Evolutionary conservation across 495 filamentous ascomycete species (phyloP).

Genomic region (Trichodelitschia bisporula): DNA sequence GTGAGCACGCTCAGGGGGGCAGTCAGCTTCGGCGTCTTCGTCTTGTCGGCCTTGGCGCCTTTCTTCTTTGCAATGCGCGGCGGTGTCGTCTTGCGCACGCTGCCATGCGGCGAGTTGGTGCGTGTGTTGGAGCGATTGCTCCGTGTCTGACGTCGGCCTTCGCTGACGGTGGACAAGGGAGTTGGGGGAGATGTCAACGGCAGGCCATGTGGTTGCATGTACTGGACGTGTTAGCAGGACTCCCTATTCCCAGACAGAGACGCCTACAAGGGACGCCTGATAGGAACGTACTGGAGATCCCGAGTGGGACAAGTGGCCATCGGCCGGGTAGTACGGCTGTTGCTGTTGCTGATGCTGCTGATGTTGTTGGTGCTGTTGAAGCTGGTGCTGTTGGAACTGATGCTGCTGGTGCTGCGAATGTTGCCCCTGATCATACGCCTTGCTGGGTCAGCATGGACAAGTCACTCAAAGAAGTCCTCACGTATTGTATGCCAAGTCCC

Average conservation of each 20-base stretch:
- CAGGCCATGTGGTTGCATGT: constrained; percentile 5
- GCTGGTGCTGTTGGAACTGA: too few species aligned
- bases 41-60: constrained; percentile 25
- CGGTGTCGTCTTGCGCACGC: constrained; percentile 13
- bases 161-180: constrained; percentile 13
- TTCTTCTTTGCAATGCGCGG: constrained; percentile 27
- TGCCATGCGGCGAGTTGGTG: constrained; percentile 12
- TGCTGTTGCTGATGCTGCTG: too few species aligned
- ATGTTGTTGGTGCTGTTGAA: too few species aligned
- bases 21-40: constrained; percentile 28
- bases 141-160: constrained; percentile 17
- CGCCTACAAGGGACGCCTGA: constrained; percentile 1
- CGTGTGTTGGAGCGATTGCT: constrained; percentile 20
- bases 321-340: too few species aligned
- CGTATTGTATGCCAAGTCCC: constrained; percentile 19
- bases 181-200: constrained; percentile 15
- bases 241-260: too few species aligned
- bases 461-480: constrained; percentile 16
- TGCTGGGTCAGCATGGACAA: too few species aligned
- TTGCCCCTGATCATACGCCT: too few species aligned
- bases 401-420: too few species aligned
- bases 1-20: constrained; percentile 61
- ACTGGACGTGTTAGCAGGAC: constrained; percentile 2
- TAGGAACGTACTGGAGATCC: constrained; percentile 4
- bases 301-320: constrained; percentile 24